phyloP scores from a whole-genome alignment of 1,139 yeast species.

The Kodamaea alishanica region DNA sequence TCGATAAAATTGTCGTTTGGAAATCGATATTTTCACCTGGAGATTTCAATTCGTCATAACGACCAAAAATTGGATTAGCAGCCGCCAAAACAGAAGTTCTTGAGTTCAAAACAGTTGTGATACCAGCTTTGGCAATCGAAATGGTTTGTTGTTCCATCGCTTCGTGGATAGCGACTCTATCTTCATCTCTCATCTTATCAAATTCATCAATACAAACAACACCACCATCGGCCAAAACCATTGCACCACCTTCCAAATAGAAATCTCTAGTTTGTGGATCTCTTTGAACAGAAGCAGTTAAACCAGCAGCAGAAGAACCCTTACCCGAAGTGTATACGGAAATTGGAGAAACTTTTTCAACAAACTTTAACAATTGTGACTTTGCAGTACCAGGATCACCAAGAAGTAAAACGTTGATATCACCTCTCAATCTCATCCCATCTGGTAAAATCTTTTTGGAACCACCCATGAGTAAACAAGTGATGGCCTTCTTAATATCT shows the following conservation, averaged over 20 bases:
- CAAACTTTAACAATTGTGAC: conserved; percentile 90
- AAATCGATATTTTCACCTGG: conserved; percentile 98
- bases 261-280: conserved; percentile 86
- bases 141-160: conserved; percentile 99
- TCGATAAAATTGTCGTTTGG: conserved; percentile 92
- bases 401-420: conserved; percentile 82
- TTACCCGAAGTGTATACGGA: conserved; percentile 97
- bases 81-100: conserved; percentile 97
- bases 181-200: conserved; percentile 98
- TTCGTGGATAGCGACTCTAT: conserved; percentile 97
- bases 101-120: conserved; percentile 91
- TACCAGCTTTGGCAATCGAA: conserved; percentile 99
- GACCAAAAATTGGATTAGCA: conserved; percentile 94
- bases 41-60: conserved; percentile 91
- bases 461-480: conserved; percentile 92
- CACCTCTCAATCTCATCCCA: conserved; percentile 96
- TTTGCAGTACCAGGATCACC: conserved; percentile 99
- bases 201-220: conserved; percentile 99
- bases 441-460: conserved; percentile 90
- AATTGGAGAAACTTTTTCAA: conserved; percentile 91
- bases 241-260: conserved; percentile 97
- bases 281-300: conserved; percentile 95
- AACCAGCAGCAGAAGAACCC: conserved; percentile 99
- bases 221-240: conserved; percentile 99
- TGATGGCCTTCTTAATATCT: conserved; percentile 90